These are phyloP conservation scores for Vanrija pseudolonga DNA, from an alignment of 1,284 basidiomycete genomes.

Conservation along the genomic window DNA sequence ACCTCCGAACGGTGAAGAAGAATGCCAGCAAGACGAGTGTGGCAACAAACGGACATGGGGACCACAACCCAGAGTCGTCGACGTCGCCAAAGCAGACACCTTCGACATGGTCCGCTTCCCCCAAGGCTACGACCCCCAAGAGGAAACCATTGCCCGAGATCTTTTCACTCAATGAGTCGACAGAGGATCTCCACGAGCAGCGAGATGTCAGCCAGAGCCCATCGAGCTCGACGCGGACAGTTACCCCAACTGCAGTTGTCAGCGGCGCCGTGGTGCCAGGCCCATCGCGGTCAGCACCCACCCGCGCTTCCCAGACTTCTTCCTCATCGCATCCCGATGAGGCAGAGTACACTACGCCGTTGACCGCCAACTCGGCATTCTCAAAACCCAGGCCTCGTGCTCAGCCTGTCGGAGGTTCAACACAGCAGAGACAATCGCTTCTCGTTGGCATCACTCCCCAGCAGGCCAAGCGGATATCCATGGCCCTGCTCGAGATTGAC, in stretches of 20 bases:
- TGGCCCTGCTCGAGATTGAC: conserved; percentile 41
- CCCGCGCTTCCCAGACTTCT: not conserved
- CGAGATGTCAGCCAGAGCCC: not conserved
- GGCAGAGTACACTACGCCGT: not conserved
- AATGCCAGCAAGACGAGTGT: conserved; percentile 3
- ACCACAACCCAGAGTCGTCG: too few relatives aligned
- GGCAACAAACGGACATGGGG: not conserved
- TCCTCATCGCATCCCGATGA: not conserved
- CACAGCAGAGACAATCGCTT: conserved; percentile 30
- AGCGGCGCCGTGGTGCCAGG: too few relatives aligned
- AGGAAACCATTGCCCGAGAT: too few relatives aligned
- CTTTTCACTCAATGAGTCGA: not conserved
- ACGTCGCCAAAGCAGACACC: too few relatives aligned
- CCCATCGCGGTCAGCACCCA: not conserved
- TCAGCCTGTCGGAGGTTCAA: not conserved
- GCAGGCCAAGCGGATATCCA: conserved; percentile 42
- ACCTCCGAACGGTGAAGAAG: conserved; percentile 33
- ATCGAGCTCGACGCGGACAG: not conserved
- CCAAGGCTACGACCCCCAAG: too few relatives aligned
- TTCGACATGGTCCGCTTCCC: too few relatives aligned
- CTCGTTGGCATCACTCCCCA: conserved; percentile 32
- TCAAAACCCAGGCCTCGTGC: not conserved
- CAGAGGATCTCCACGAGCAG: not conserved
- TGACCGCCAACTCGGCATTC: not conserved
- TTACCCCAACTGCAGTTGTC: not conserved